A percentile compares a stretch with the other conserved stretches of the same genome.
These are phyloP conservation scores for Diaporthe caulivora DNA, from an alignment of 2,329 filamentous ascomycete species.

Conservation along the genomic window DNA sequence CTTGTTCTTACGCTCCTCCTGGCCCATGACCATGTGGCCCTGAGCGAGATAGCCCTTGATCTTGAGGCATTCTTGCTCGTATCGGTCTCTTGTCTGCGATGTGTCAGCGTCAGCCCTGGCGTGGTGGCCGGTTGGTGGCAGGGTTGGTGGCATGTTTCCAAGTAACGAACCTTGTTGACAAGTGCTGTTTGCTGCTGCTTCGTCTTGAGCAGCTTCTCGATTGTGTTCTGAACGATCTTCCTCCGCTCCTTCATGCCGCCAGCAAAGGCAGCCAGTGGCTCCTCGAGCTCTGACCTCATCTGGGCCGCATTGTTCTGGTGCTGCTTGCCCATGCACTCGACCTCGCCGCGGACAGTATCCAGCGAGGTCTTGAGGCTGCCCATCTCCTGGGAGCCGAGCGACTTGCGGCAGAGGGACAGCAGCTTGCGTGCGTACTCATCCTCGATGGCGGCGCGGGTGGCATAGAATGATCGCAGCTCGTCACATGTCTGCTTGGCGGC, in stretches of 20 bases:
- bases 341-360: conserved; percentile 88
- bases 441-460: conserved; percentile 91
- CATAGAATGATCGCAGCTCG: conserved; percentile 91
- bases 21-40: conserved; percentile 99
- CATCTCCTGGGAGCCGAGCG: conserved; percentile 87
- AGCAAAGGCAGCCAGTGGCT: conserved; percentile 90
- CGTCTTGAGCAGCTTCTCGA: conserved; percentile 93
- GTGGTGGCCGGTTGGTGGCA: background rate
- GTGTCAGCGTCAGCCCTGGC: conserved; percentile 27
- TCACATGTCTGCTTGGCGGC: conserved; percentile 94
- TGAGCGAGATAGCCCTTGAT: conserved; percentile 99
- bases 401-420: conserved; percentile 85
- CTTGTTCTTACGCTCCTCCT: conserved; percentile 99
- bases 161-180: conserved; percentile 83
- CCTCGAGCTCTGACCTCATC: conserved; percentile 97
- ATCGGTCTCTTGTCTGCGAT: conserved; percentile 85
- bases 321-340: conserved; percentile 93
- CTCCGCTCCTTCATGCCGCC: conserved; percentile 96
- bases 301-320: conserved; percentile 90
- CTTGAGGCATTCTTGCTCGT: conserved; percentile 97
- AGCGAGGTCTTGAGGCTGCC: conserved; percentile 87
- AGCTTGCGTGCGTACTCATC: conserved; percentile 96
- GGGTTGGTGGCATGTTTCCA: background rate
- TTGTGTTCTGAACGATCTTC: conserved; percentile 94
- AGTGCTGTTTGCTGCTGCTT: conserved; percentile 92